Percentiles rank a stretch among this genome's conserved stretches.
Conservation (phyloP, 2,329 filamentous ascomycete species). For the Colletotrichum navitas region DNA sequence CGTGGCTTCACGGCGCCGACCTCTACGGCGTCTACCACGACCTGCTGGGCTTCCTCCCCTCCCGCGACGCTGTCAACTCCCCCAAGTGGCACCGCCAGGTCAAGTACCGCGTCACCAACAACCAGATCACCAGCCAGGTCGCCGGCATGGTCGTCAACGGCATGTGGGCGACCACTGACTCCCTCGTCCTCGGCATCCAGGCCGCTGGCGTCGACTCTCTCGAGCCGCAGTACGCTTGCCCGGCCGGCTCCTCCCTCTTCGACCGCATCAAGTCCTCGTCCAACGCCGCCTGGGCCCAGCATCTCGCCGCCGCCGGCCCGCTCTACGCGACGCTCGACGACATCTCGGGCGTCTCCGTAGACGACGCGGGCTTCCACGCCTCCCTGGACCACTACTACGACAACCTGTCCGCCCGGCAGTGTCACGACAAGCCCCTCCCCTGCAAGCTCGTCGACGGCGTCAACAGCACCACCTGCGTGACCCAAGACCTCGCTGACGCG, state of each 20-base stretch:
- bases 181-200: slow-evolving; percentile 57
- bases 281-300: slow-evolving; percentile 69
- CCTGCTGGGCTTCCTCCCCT: slow-evolving; percentile 75
- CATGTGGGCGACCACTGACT: slow-evolving; percentile 67
- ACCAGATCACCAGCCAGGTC: slow-evolving; percentile 85
- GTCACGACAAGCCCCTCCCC: slow-evolving; percentile 79
- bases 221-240: slow-evolving; percentile 79
- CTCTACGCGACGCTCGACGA: slow-evolving; percentile 73
- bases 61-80: slow-evolving; percentile 49
- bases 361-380: slow-evolving; percentile 73
- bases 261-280: slow-evolving; percentile 57
- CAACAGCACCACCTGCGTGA: slow-evolving; percentile 70
- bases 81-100: slow-evolving; percentile 60
- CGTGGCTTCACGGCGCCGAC: slow-evolving; percentile 81
- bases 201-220: slow-evolving; percentile 75
- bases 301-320: slow-evolving; percentile 67
- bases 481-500: slow-evolving; percentile 71
- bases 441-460: slow-evolving; percentile 66
- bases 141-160: slow-evolving; percentile 80
- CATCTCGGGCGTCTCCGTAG: slow-evolving; percentile 73
- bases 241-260: slow-evolving; percentile 60
- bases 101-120: slow-evolving; percentile 81
- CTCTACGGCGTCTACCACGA: slow-evolving; percentile 81
- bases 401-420: slow-evolving; percentile 83
- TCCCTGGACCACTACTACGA: slow-evolving; percentile 88